Conservation (phyloP, 495 filamentous ascomycete species). For the Chaetomium cochliodes region DNA sequence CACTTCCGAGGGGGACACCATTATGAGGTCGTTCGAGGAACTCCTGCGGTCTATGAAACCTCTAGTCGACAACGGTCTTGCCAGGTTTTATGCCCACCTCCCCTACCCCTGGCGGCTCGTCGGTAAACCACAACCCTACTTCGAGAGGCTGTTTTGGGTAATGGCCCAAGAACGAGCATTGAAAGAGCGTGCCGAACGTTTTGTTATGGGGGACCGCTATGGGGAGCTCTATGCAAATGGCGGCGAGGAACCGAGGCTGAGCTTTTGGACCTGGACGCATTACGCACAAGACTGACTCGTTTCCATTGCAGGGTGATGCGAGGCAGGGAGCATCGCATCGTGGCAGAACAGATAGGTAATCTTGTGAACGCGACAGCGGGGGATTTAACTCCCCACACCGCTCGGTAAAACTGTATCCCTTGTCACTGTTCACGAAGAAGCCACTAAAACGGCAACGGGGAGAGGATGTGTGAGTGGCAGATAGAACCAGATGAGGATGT, state of each 20-base stretch:
- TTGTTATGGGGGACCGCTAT: constrained; percentile 10
- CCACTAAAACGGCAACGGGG: too few relatives aligned
- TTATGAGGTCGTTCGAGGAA: neutral
- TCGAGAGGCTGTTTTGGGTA: neutral
- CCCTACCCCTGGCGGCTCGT: constrained; percentile 2
- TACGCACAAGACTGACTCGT: neutral
- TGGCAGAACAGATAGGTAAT: too few relatives aligned
- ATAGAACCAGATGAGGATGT: too few relatives aligned
- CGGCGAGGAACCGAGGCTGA: neutral
- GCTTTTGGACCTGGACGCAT: neutral
- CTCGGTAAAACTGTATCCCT: too few relatives aligned
- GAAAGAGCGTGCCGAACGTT: constrained; percentile 1
- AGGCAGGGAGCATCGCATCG: too few relatives aligned
- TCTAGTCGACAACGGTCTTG: neutral
- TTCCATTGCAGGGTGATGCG: too few relatives aligned
- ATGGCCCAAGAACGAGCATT: neutral
- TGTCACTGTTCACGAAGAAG: too few relatives aligned
- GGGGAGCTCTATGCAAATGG: constrained; percentile 3
- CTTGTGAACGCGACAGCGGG: too few relatives aligned
- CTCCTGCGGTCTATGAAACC: neutral
- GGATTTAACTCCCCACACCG: too few relatives aligned
- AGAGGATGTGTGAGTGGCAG: too few relatives aligned
- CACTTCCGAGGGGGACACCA: neutral
- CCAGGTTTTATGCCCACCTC: neutral
- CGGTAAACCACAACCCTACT: too few relatives aligned